A percentile compares a stretch with the other conserved stretches of the same genome.
These are phyloP conservation scores for Triticum monococcum DNA, from an alignment of 176 grass and related monocot genomes.

Conservation along the genomic window DNA sequence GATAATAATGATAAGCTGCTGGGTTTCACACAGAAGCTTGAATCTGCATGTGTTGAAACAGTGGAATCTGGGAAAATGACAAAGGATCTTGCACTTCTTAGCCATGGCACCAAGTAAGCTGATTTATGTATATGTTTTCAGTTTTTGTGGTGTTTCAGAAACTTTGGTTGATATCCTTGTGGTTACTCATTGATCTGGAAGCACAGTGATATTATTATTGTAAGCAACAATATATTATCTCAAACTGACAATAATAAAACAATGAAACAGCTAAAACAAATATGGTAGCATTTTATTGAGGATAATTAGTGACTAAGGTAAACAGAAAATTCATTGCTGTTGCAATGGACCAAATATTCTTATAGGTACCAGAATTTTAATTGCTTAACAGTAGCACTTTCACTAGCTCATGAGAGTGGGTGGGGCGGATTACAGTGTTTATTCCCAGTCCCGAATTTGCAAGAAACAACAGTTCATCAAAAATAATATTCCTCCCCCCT, in stretches of 20 bases:
- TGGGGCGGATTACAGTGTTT: background rate
- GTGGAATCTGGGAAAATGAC: constrained; percentile 98
- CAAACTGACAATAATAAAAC: background rate
- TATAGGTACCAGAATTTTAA: background rate
- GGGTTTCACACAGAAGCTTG: constrained; percentile 79
- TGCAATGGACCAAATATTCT: constrained; percentile 3
- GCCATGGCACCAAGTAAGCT: constrained; percentile 85
- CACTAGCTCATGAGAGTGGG: background rate
- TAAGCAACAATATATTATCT: constrained; percentile 8
- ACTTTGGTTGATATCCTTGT: background rate
- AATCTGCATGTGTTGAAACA: constrained; percentile 83
- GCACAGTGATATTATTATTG: background rate
- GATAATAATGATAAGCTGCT: constrained; percentile 72
- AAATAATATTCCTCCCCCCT: background rate
- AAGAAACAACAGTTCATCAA: background rate
- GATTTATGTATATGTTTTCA: constrained; percentile 11
- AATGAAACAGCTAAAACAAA: constrained; percentile 6
- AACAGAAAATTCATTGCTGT: background rate
- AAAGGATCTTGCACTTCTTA: constrained; percentile 96
- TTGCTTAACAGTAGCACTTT: background rate
- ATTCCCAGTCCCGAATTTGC: constrained; percentile 14
- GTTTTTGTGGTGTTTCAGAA: constrained; percentile 12
- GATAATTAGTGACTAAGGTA: background rate
- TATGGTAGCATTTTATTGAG: background rate
- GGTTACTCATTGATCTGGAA: background rate